Percentiles rank a stretch among this genome's conserved stretches.
These are phyloP conservation scores for Entamoeba moshkovskii DNA, from an alignment of 208 protist species.

Conservation along the genomic window DNA sequence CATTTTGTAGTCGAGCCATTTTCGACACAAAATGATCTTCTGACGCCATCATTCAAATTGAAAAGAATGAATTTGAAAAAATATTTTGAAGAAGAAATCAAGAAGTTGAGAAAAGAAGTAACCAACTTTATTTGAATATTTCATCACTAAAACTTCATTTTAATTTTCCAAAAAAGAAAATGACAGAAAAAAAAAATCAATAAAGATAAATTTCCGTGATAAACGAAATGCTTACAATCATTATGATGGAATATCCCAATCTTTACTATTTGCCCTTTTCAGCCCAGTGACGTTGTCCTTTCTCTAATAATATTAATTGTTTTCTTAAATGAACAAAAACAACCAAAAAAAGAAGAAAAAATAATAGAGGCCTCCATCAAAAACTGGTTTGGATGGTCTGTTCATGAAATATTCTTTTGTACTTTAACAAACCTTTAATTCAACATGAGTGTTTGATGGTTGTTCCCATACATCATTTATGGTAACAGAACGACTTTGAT, in stretches of 20 bases:
- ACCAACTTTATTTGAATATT: too few species aligned
- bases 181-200: too few species aligned
- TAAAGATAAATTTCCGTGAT: too few species aligned
- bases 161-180: too few species aligned
- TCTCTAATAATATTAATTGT: background rate
- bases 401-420: too few species aligned
- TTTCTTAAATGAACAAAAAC: too few species aligned
- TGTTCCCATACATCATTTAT: conserved; percentile 2
- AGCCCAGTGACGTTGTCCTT: background rate
- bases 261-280: background rate
- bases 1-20: background rate
- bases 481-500: background rate
- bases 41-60: background rate
- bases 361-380: background rate
- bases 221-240: too few species aligned
- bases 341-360: too few species aligned
- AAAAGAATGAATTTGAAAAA: background rate
- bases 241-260: background rate
- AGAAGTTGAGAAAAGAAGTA: background rate
- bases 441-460: background rate
- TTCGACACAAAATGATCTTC: background rate
- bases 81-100: background rate
- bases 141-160: too few species aligned
- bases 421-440: background rate
- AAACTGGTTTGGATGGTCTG: too few species aligned